A percentile compares a stretch with the other conserved stretches of the same genome.
Conservation (phyloP, 2,329 filamentous ascomycete genomes). For the Byssothecium circinans region DNA sequence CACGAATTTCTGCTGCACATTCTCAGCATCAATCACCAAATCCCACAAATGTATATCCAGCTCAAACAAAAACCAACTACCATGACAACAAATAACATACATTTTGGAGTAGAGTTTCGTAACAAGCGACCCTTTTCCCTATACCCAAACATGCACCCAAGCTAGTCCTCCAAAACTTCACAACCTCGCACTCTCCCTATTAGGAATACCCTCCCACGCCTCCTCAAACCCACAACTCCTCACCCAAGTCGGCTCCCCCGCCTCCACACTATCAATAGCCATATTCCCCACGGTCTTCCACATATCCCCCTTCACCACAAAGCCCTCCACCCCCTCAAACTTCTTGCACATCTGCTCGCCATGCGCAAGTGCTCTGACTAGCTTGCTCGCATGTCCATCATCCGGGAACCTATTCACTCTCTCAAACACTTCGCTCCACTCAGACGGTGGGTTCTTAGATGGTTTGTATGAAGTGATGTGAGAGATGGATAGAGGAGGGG, state of each 20-base stretch:
- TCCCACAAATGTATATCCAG: too few species aligned
- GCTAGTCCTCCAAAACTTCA: too few species aligned
- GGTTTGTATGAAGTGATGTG: conserved; percentile 64
- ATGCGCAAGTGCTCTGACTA: conserved; percentile 69
- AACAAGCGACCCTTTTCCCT: not conserved
- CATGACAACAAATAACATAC: too few species aligned
- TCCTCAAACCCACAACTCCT: conserved; percentile 64
- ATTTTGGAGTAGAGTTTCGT: not conserved
- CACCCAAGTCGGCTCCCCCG: conserved; percentile 59
- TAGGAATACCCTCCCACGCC: conserved; percentile 59
- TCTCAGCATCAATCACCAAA: too few species aligned
- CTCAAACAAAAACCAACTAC: too few species aligned
- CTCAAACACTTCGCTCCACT: conserved; percentile 50
- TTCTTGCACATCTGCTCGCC: conserved; percentile 57
- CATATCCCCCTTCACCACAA: conserved; percentile 57
- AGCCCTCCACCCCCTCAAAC: conserved; percentile 49
- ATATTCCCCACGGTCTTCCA: conserved; percentile 66
- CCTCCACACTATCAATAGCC: conserved; percentile 64
- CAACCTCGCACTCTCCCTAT: conserved; percentile 27
- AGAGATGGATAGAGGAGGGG: conserved; percentile 61
- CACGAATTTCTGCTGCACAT: too few species aligned
- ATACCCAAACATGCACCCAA: too few species aligned
- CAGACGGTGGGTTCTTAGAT: conserved; percentile 29
- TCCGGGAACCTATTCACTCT: conserved; percentile 58
- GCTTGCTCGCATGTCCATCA: conserved; percentile 80